phyloP scores from a whole-genome alignment of 1,139 yeast genomes.

The Taiozyma sp. region DNA sequence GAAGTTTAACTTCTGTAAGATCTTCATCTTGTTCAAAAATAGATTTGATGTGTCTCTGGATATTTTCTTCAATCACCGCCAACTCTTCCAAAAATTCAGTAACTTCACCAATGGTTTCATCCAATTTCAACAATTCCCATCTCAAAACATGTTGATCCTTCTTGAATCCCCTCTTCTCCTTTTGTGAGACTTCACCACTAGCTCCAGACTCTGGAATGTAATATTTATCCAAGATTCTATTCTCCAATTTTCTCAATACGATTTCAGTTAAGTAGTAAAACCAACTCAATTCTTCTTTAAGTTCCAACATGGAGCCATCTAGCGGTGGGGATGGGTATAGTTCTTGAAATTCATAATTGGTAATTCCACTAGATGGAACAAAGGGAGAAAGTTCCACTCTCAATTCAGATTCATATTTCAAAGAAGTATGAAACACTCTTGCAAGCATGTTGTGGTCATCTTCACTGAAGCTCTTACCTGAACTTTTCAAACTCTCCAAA shows the following conservation, averaged over 20 bases:
- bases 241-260: slow-evolving; percentile 43
- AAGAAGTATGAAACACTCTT: slow-evolving; percentile 41
- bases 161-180: slow-evolving; percentile 3
- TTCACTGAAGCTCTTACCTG: slow-evolving; percentile 29
- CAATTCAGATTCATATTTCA: slow-evolving; percentile 42
- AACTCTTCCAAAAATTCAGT: slow-evolving; percentile 14
- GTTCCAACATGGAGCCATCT: slow-evolving; percentile 28
- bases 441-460: slow-evolving; percentile 28
- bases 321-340: slow-evolving; percentile 39
- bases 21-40: slow-evolving; percentile 11
- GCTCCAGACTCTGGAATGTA: slow-evolving; percentile 16
- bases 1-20: slow-evolving; percentile 7
- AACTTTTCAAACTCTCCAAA: slow-evolving; percentile 26
- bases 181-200: not conserved
- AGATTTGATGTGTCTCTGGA: slow-evolving; percentile 11
- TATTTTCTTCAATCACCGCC: slow-evolving; percentile 15
- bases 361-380: slow-evolving; percentile 39
- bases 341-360: slow-evolving; percentile 36
- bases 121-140: slow-evolving; percentile 16
- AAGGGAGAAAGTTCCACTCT: slow-evolving; percentile 40
- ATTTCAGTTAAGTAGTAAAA: slow-evolving; percentile 43
- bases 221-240: slow-evolving; percentile 37
- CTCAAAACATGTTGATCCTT: slow-evolving; percentile 12
- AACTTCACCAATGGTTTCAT: slow-evolving; percentile 6
- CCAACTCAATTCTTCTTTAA: slow-evolving; percentile 35